Evolutionary conservation across 2,329 filamentous ascomycete genomes (phyloP), one percentile per base, ranked within the genome.

Genomic region (Diaporthe nobilis): DNA sequence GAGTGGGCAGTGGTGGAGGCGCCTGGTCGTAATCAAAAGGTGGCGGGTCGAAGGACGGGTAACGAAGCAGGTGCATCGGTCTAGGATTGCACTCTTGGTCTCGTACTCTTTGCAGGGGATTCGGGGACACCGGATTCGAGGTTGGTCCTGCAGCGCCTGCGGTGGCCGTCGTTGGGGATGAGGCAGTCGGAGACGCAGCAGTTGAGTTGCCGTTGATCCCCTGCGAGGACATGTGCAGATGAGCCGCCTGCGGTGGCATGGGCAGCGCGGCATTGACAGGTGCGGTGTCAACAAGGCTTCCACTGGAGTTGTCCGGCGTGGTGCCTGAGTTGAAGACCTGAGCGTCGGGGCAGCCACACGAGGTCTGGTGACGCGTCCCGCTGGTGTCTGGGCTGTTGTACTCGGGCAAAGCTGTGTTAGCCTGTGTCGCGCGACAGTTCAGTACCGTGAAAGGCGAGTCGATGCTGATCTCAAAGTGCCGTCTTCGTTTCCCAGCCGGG

Each of bases 401-500:
- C 22, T 94, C 94, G 0, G 96, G 96, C 15, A 98, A 89, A 17
- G 92, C 92, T 37, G 94, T 98, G 83, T 98, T 98, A 68, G 94
- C 93, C 82, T 97, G 94, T 0, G 95, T 97, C n/a, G 96, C 95
- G 77, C 94, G 94, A 86, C 96, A 98, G 77, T 96, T 96, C 65
- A 98, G 93, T 61, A 98, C 95, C 77, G 96, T 96, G 82, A 98
- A 96, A 0, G 96, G 96, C 1, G 95, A 98, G 84, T 98, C 96
- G 80, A 98, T 98, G 79, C 95, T 98, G 80, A 98, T 98, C 84
- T 98, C 96, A 79, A 98, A 98, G 82, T 98, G 96, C 47, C 95
- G 91, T 78, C 95, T 91, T 81, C 96, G 96, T 77, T 87, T 89
- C 49, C 89, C 89, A 1, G 87, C 88, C 0, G 95, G 92, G 80